Conservation (phyloP, 2,329 filamentous ascomycete species). For the Aspergillus tamarii region DNA sequence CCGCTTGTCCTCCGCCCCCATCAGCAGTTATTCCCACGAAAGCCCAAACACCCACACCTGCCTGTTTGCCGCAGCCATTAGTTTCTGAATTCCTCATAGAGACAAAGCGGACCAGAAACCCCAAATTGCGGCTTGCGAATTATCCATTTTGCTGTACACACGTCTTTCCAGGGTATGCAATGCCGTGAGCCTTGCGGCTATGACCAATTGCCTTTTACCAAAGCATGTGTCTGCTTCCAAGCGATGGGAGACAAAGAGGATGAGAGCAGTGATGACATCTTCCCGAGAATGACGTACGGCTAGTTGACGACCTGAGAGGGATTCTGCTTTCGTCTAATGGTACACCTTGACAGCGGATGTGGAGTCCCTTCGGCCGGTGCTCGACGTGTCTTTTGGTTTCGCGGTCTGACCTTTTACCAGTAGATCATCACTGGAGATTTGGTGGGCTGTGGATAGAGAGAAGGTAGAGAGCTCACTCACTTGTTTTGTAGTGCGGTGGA, state of each 20-base stretch:
- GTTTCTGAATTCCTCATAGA: slow-evolving; percentile 47
- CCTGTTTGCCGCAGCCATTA: slow-evolving; percentile 49
- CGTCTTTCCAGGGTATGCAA: slow-evolving; percentile 29
- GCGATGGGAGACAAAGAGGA: slow-evolving; percentile 8
- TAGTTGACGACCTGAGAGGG: slow-evolving; percentile 8
- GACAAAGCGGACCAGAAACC: slow-evolving; percentile 44
- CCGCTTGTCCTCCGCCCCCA: slow-evolving; percentile 8
- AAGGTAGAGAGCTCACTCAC: background rate
- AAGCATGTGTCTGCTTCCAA: slow-evolving; percentile 29
- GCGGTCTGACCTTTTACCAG: slow-evolving; percentile 53
- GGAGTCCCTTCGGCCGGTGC: slow-evolving; percentile 5
- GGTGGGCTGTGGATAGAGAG: background rate
- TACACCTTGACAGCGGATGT: slow-evolving; percentile 3
- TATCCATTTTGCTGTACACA: slow-evolving; percentile 28
- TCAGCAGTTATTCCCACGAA: slow-evolving; percentile 14
- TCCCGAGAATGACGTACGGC: slow-evolving; percentile 7
- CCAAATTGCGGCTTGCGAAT: slow-evolving; percentile 37
- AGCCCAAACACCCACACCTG: slow-evolving; percentile 4
- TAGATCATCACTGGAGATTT: slow-evolving; percentile 46
- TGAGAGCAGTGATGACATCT: background rate
- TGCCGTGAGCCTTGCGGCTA: slow-evolving; percentile 28
- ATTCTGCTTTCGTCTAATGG: slow-evolving; percentile 12
- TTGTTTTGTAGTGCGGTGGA: background rate
- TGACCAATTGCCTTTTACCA: slow-evolving; percentile 30
- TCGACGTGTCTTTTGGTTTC: slow-evolving; percentile 12